A percentile compares a stretch with the other conserved stretches of the same genome.
Conservation (phyloP, 352 stramenopile species). For the Blastocystis sp. region DNA sequence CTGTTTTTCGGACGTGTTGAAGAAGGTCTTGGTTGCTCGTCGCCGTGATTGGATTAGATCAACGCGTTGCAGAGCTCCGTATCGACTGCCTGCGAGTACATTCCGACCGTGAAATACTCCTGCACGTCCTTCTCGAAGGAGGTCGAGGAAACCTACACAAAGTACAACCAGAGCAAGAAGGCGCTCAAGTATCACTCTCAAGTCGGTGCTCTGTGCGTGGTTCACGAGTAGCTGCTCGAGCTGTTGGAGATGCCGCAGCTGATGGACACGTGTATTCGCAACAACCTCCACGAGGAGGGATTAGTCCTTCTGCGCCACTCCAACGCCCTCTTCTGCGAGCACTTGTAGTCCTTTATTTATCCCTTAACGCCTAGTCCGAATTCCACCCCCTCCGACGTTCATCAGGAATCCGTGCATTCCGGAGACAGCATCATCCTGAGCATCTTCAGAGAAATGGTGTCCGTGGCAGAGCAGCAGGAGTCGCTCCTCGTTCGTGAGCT, state of each 20-base stretch:
- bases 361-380: background rate
- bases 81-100: background rate
- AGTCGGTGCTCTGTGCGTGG: background rate
- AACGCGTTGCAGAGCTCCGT: constrained; percentile 45
- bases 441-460: constrained; percentile 63
- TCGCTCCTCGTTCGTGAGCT: constrained; percentile 43
- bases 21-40: constrained; percentile 47
- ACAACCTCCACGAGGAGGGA: constrained; percentile 92
- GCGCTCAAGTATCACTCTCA: constrained; percentile 85
- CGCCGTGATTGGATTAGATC: constrained; percentile 75
- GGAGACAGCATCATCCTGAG: constrained; percentile 23
- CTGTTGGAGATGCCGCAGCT: constrained; percentile 95
- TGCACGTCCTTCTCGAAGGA: constrained; percentile 67
- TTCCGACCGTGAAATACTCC: constrained; percentile 73
- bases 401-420: background rate
- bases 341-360: constrained; percentile 4
- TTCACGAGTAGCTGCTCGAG: constrained; percentile 86
- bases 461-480: constrained; percentile 63
- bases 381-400: background rate
- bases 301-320: constrained; percentile 78
- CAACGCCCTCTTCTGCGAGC: constrained; percentile 47
- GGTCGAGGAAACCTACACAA: constrained; percentile 37
- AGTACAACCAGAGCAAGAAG: constrained; percentile 85
- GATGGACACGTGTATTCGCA: constrained; percentile 93
- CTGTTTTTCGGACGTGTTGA: constrained; percentile 81